phyloP scores from a whole-genome alignment of 2,329 filamentous ascomycete genomes.

The Trichoderma afroharzianum region DNA sequence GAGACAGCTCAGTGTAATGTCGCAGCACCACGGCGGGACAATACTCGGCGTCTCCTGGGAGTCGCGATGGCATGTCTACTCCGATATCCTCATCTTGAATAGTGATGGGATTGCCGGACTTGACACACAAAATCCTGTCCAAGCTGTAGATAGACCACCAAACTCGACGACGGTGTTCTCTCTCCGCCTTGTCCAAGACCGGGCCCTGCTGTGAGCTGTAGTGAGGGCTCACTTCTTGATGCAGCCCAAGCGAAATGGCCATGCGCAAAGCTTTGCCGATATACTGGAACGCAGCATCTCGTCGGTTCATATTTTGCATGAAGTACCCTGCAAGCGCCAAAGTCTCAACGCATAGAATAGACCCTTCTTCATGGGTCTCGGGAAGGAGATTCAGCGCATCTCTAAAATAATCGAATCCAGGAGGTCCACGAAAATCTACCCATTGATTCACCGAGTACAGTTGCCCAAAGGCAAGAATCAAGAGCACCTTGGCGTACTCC shows the following conservation, averaged over 20 bases:
- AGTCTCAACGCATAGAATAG: conserved; percentile 52
- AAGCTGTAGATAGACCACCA: conserved; percentile 58
- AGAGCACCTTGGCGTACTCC: conserved; percentile 47
- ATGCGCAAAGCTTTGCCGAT: conserved; percentile 53
- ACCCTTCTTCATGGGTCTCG: conserved; percentile 53
- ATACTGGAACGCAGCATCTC: conserved; percentile 53
- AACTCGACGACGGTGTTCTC: conserved; percentile 48
- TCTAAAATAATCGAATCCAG: conserved; percentile 54
- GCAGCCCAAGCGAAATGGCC: conserved; percentile 54
- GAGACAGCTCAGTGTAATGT: conserved; percentile 51
- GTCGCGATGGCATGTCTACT: conserved; percentile 32
- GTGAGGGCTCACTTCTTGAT: conserved; percentile 48
- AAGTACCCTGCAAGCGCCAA: conserved; percentile 54
- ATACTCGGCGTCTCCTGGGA: conserved; percentile 36
- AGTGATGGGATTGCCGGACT: conserved; percentile 52
- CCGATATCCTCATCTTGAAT: conserved; percentile 52
- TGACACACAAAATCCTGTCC: conserved; percentile 50
- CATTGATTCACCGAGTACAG: conserved; percentile 57
- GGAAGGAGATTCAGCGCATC: conserved; percentile 50
- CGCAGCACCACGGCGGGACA: conserved; percentile 46
- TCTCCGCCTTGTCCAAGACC: conserved; percentile 36
- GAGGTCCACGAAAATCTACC: conserved; percentile 49
- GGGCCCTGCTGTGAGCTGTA: conserved; percentile 32
- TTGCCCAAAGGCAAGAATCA: conserved; percentile 53
- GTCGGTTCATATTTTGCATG: conserved; percentile 54